phyloP scores from a whole-genome alignment of 495 filamentous ascomycete species.

The Neurospora tetraspora region DNA sequence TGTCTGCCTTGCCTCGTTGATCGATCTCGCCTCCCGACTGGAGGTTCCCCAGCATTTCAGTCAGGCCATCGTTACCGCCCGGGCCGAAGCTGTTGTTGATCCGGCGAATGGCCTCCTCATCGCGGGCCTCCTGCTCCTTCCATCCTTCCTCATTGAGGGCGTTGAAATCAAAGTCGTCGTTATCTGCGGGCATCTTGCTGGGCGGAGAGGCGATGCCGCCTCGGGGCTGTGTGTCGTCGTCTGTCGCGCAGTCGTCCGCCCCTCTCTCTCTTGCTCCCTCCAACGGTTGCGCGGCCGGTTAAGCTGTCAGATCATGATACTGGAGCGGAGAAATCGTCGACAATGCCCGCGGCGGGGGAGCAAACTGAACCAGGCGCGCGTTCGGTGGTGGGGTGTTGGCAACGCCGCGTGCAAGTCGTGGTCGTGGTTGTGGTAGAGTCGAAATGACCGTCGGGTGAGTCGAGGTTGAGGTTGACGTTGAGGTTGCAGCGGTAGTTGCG shows the following conservation, averaged over 20 bases:
- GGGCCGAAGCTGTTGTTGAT: conserved; percentile 6
- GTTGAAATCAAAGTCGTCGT: conserved; percentile 10
- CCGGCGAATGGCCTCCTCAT: conserved; percentile 15
- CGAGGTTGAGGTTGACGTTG: not conserved
- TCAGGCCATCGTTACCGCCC: conserved; percentile 2
- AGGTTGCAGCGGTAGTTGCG: not conserved
- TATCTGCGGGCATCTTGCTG: conserved; percentile 14
- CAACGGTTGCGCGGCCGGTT: conserved; percentile 11
- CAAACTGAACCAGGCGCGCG: not conserved
- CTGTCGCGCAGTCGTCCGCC: conserved; percentile 1
- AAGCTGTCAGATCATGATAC: conserved; percentile 15
- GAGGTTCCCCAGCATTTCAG: conserved; percentile 15
- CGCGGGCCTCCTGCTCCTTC: conserved; percentile 16
- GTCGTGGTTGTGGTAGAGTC: not conserved
- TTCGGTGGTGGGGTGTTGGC: not conserved
- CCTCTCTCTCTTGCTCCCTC: conserved; percentile 9
- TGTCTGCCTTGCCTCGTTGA: conserved; percentile 30
- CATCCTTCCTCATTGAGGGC: conserved; percentile 18
- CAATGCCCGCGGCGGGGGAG: not conserved
- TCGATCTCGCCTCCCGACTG: conserved; percentile 19
- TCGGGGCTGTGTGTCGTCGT: conserved; percentile 1
- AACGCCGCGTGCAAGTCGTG: not conserved
- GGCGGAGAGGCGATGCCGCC: not conserved
- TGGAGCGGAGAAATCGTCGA: not conserved
- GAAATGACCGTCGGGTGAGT: not conserved